These are phyloP conservation scores for Pseudocercospora fuligena DNA, from an alignment of 2,329 filamentous ascomycete genomes.

Conservation along the genomic window DNA sequence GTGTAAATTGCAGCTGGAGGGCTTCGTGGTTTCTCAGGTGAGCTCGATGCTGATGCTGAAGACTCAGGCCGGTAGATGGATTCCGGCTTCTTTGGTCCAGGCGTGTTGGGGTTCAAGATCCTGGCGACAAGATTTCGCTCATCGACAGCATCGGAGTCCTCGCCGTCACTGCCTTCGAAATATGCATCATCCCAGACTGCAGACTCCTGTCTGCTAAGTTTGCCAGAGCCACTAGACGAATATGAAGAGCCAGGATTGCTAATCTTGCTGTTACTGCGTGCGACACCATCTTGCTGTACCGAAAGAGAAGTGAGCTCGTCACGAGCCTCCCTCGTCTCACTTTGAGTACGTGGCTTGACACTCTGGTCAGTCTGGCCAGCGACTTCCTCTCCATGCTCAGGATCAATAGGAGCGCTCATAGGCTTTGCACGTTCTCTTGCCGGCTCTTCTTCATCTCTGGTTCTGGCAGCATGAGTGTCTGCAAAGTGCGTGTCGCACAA, in stretches of 20 bases:
- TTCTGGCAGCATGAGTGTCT: conserved; percentile 69
- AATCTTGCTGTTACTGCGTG: conserved; percentile 32
- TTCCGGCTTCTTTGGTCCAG: conserved; percentile 31
- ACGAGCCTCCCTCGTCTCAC: conserved; percentile 54
- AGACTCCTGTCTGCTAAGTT: conserved; percentile 45
- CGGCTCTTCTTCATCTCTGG: conserved; percentile 69
- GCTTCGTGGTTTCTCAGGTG: background rate
- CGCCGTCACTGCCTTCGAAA: conserved; percentile 52
- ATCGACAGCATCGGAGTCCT: conserved; percentile 49
- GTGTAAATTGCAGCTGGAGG: conserved; percentile 27
- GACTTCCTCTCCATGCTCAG: conserved; percentile 45
- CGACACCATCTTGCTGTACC: conserved; percentile 38
- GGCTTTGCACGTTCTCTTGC: conserved; percentile 71
- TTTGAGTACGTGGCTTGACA: conserved; percentile 49
- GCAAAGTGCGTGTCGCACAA: conserved; percentile 93
- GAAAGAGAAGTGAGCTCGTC: conserved; percentile 47
- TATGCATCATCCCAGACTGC: conserved; percentile 55
- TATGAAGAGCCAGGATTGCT: conserved; percentile 19
- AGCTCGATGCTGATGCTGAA: background rate
- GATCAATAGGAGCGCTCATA: conserved; percentile 57
- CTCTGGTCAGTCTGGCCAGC: conserved; percentile 46
- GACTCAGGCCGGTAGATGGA: conserved; percentile 23
- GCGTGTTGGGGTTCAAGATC: conserved; percentile 36
- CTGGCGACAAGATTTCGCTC: conserved; percentile 38
- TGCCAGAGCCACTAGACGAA: conserved; percentile 21